A percentile compares a stretch with the other conserved stretches of the same genome.
Conservation (phyloP, 202 grass and related monocot species). For the Brachypodium distachyon region DNA sequence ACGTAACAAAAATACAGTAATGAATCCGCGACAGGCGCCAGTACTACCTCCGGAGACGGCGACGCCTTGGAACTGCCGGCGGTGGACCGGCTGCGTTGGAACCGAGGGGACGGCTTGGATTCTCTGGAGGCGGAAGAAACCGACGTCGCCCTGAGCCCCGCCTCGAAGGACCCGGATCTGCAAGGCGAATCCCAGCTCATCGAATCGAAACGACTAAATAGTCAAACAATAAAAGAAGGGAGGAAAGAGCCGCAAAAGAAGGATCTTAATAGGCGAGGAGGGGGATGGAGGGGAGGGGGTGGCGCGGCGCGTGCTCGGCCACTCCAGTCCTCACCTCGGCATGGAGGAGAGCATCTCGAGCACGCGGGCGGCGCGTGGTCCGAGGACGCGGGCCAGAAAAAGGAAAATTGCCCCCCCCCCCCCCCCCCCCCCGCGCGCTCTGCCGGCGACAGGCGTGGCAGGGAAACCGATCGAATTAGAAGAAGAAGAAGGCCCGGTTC, state of each 20-base stretch:
- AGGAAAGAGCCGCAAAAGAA: constrained; percentile 24
- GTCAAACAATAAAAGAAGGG: constrained; percentile 28
- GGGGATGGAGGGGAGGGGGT: not conserved
- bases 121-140: not conserved
- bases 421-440: too few relatives aligned
- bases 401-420: not conserved
- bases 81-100: constrained; percentile 38
- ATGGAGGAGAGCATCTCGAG: constrained; percentile 38
- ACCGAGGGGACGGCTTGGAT: constrained; percentile 13
- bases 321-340: constrained; percentile 32
- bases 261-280: constrained; percentile 12
- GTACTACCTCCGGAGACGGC: constrained; percentile 29
- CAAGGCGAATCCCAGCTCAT: constrained; percentile 43
- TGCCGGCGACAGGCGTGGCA: constrained; percentile 7
- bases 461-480: constrained; percentile 18
- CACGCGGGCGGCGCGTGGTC: constrained; percentile 30
- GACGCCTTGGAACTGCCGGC: constrained; percentile 21
- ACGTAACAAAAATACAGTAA: not conserved
- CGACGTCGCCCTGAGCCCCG: constrained; percentile 22
- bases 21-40: not conserved
- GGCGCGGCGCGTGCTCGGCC: not conserved
- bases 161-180: constrained; percentile 61
- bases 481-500: not conserved
- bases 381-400: not conserved
- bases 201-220: constrained; percentile 12